Base-by-base conservation (phyloP, 2,329 filamentous ascomycete species). In the Volutella citrinella region DNA sequence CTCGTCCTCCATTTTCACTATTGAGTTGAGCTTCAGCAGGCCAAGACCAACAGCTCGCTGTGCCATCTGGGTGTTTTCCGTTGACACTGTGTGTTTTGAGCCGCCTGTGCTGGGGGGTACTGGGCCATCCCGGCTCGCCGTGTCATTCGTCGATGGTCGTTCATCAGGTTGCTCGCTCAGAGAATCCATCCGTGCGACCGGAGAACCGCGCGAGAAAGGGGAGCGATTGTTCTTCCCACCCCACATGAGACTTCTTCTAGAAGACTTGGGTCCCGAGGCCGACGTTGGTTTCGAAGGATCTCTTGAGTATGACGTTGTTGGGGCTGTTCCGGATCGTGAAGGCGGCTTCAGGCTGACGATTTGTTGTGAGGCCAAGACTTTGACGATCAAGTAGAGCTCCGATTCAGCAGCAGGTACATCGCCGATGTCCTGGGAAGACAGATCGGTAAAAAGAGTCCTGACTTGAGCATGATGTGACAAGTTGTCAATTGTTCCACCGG, bases 361-460 rank as follows among this genome's bases (percentile, higher is more conserved):
- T 29, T 74, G 72, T 38, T 78, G 72, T 1, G 68, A 62, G 4
- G 80, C 75, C 30, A 88, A 74, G 7, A 96, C 77, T 51, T 86
- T 88, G 45, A 93, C 84, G 5, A 96, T 81, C 3, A 98, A 72
- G 56, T 86, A 96, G 14, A 97, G 65, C 32, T 88, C 84, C 5
- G 78, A 78, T 29, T 84, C 84, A 8, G 78, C 73, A 4, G 82
- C 71, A 2, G 74, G 66, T 2, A 68, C 59, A 30, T 81, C 78
- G 16, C 79, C 79, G 38, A 82, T 73, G 51, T 96, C 90, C 30
- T 81, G 76, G 1, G 86, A 77, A 23, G 82, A 87, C 13, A 98
- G 68, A 52, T 97, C 89, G 4, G 87, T 82, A 49, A 97, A 96
- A 3, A 98, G 71, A 0, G 89, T 94, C 54, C 84, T 87, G 56